A percentile compares a stretch with the other conserved stretches of the same genome.
phyloP scores from a whole-genome alignment of 495 filamentous ascomycete species.

The Podospora didyma region DNA sequence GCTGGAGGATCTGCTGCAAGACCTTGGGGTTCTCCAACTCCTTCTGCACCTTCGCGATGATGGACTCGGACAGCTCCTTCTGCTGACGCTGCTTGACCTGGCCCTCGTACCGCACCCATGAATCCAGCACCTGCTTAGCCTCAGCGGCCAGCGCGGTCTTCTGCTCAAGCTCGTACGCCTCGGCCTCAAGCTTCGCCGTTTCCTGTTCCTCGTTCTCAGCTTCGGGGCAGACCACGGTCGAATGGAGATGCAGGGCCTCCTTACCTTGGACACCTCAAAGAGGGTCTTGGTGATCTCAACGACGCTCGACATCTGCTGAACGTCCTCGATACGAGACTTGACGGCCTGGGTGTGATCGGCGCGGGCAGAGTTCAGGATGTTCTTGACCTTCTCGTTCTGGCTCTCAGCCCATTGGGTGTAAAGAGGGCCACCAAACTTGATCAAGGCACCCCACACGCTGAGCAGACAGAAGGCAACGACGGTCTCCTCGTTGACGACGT shows the following conservation, averaged over 20 bases:
- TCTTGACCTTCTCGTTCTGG: conserved; percentile 82
- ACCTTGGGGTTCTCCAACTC: conserved; percentile 95
- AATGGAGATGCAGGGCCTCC: neutral
- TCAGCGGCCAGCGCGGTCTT: conserved; percentile 81
- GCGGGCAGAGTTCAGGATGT: conserved; percentile 87
- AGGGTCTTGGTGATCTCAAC: conserved; percentile 94
- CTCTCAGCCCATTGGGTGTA: conserved; percentile 89
- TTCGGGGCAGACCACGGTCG: neutral
- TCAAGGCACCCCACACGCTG: conserved; percentile 82
- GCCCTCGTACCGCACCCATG: conserved; percentile 96
- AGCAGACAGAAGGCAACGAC: conserved; percentile 85
- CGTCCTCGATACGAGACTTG: conserved; percentile 85
- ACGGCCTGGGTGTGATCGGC: conserved; percentile 94
- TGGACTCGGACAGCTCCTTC: conserved; percentile 82
- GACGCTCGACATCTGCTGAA: conserved; percentile 86
- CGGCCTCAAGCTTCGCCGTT: conserved; percentile 89
- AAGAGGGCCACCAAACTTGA: conserved; percentile 85
- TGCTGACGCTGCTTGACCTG: conserved; percentile 99
- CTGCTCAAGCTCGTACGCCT: conserved; percentile 97
- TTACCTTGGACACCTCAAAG: conserved; percentile 96
- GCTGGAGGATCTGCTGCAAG: conserved; percentile 91
- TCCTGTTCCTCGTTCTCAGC: conserved; percentile 60
- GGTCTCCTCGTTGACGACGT: conserved; percentile 97
- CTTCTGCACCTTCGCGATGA: conserved; percentile 97
- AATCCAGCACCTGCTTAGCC: conserved; percentile 93